Evolutionary conservation across 2,329 filamentous ascomycete genomes (phyloP).

Genomic region (Colletotrichum tropicale): DNA sequence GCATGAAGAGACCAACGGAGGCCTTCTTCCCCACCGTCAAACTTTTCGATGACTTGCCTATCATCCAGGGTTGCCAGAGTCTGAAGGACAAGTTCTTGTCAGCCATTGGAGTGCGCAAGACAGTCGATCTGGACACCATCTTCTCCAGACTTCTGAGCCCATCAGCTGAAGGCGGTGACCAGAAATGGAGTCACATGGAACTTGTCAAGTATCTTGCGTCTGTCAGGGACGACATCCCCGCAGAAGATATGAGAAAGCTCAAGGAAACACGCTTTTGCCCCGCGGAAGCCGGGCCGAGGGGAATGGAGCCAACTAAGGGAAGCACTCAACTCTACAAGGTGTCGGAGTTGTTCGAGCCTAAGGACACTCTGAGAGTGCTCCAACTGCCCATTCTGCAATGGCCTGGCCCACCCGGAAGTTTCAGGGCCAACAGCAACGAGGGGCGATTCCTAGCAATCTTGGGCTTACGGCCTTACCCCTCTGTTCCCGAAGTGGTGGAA

Average conservation of each 20-base stretch:
- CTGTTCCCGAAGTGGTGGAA: constrained; percentile 74
- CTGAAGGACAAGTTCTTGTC: constrained; percentile 91
- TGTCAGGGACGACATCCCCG: constrained; percentile 86
- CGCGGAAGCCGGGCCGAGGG: constrained; percentile 67
- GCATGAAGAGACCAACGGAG: constrained; percentile 85
- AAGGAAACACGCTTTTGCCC: constrained; percentile 82
- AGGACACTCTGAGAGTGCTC: constrained; percentile 70
- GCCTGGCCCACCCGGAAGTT: constrained; percentile 70
- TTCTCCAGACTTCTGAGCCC: constrained; percentile 82
- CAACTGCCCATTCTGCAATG: constrained; percentile 81
- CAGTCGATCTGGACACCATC: constrained; percentile 91
- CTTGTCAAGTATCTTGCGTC: constrained; percentile 93
- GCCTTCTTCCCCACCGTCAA: constrained; percentile 95
- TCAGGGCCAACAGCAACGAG: constrained; percentile 70
- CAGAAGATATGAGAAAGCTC: constrained; percentile 79
- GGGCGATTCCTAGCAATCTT: constrained; percentile 75
- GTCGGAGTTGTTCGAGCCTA: constrained; percentile 82
- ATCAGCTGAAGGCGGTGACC: constrained; percentile 55
- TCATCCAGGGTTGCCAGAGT: constrained; percentile 74
- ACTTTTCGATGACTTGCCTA: constrained; percentile 91
- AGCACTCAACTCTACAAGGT: constrained; percentile 69
- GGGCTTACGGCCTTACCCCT: constrained; percentile 75
- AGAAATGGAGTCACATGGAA: constrained; percentile 90
- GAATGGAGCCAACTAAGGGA: constrained; percentile 57
- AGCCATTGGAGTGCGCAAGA: constrained; percentile 89